Evolutionary conservation across 306 rosid genomes (phyloP), one percentile per base, ranked within the genome.

Genomic region (Pyrus pyrifolia): DNA sequence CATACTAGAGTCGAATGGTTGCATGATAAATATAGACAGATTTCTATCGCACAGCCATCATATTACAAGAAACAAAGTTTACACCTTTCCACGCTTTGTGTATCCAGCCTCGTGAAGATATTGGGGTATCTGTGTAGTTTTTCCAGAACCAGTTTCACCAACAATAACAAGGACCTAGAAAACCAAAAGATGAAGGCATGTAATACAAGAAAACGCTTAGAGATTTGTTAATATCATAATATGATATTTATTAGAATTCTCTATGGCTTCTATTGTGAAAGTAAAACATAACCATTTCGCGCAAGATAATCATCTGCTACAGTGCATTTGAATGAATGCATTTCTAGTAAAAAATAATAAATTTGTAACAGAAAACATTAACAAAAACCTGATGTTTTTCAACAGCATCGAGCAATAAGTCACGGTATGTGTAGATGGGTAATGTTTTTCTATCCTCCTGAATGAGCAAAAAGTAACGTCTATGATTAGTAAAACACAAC

Each of bases 121-220:
- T 74, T 95, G 99, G 46, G 97, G 99, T 81, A 95, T 92, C 85
- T 95, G 99, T 11, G 97, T 90, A 4, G 97, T 95, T 83, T 95
- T 95, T 69, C 99, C 99, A 4, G 99, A 95, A 85, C 99, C 99
- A 14, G 99, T 95, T 89, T 95, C 99, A 71, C 97, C 97, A 71
- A 95, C 97, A 67, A 95, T 95, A 61, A 95, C 92, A 82, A 95
- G 93, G 69, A 95, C 97, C 98, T 91, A 87, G 21, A 74, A 80
- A 60, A 55, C 61, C 44, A 81, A 12, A 70, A 79, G 51, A 25
- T 67, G 53, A 75, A 4, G 35, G 17, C 64, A 40, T 44, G 65
- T 70, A 22, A 55, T 13, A 30, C 57, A 33, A 60, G 15, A 29
- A 66, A 72, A 66, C 46, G 60, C 70, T 71, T 30, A 30, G 40